Evolutionary conservation across 2,329 filamentous ascomycete species (phyloP), one percentile per base, ranked within the genome.

Genomic region (Boeremia exigua): DNA sequence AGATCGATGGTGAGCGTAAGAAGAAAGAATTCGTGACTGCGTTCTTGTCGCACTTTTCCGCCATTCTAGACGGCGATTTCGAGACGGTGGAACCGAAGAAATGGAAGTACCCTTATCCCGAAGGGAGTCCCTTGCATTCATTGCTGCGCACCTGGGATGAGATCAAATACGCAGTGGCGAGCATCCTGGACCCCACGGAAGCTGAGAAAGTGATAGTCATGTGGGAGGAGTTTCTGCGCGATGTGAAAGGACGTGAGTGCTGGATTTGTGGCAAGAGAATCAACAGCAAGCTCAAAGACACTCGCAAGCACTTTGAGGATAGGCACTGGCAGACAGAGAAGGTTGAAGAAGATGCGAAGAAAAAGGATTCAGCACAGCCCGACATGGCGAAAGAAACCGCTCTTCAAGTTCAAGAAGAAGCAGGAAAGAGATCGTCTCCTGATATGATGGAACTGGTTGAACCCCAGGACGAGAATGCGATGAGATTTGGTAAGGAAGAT

Each of bases 81-180:
- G 61, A 61, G 4, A 8, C 39, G 2, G 36, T 17, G 5, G 28
- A 58, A 14, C 3, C 46, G 2, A 51, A 42, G 29, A 15, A 36
- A 11, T 27, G 38, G 15, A 49, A 44, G 27, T 34, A 58, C 15
- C 37, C 46, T 2, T 27, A 29, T 15, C 14, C 37, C n/a, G 28
- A 36, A 43, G 29, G 44, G 10, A 57, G 60, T 11, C 45, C 50
- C 1, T 36, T 68, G 8, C 10, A 25, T 6, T 12, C 46, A 3
- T 44, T 65, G 14, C 17, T 65, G 15, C 27, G 28, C 2, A 29
- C 4, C 4, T 67, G 65, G 65, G 60, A 66, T 12, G 30, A 44
- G 3, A 27, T 66, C 33, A 66, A 60, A 32, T n/a, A 52, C 6
- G 38, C 54, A 19, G 17, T 67, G 6, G 56, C 53, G 4, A 51